Conservation (phyloP, 257 asterid species). For the Solanum medicagineum region DNA sequence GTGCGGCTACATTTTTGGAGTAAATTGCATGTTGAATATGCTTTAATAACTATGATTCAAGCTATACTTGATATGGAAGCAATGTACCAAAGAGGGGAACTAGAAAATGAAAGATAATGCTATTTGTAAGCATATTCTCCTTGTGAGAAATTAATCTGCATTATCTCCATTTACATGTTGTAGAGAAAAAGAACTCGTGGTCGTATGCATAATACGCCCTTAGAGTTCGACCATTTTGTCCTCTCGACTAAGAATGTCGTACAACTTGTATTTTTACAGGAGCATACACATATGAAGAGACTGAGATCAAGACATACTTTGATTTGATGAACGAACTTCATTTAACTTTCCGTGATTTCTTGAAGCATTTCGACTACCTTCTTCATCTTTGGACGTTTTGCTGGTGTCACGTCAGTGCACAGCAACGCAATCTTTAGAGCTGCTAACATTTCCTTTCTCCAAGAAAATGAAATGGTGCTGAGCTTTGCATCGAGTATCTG, state of each 20-base stretch:
- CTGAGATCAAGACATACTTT: neutral
- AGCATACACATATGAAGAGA: neutral
- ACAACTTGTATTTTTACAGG: neutral
- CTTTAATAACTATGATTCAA: neutral
- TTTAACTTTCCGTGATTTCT: conserved; percentile 40
- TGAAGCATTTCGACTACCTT: conserved; percentile 85
- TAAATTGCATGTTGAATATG: neutral
- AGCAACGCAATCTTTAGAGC: conserved; percentile 69
- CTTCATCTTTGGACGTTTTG: conserved; percentile 93
- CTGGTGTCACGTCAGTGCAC: conserved; percentile 84
- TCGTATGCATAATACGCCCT: neutral
- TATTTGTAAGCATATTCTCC: neutral
- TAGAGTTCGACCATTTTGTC: neutral
- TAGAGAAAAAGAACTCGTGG: neutral
- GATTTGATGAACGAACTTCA: neutral
- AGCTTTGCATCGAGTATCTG: conserved; percentile 90
- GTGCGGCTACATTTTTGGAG: no score
- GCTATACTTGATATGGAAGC: neutral
- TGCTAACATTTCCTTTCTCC: conserved; percentile 96
- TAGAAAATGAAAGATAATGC: neutral
- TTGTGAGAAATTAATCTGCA: neutral
- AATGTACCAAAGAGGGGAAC: neutral
- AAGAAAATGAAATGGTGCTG: conserved; percentile 78
- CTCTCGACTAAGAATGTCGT: neutral
- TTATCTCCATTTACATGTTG: conserved; percentile 3